phyloP scores from a whole-genome alignment of 306 rosid species.

The Quercus wislizeni region DNA sequence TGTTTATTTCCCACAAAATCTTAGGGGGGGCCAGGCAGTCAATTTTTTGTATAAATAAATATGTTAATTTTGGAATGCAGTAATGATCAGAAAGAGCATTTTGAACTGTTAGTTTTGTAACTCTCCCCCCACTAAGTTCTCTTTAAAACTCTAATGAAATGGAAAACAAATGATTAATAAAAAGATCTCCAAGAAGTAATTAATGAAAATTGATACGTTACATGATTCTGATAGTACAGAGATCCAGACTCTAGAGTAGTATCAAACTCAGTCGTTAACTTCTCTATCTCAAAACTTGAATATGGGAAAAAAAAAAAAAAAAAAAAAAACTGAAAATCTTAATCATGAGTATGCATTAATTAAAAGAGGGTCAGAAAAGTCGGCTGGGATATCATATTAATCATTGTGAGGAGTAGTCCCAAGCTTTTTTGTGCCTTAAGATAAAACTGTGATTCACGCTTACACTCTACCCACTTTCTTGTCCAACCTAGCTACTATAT shows the following conservation, averaged over 20 bases:
- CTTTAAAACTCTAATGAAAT: slow-evolving; percentile 15
- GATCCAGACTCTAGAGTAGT: not conserved
- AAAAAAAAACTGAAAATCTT: not conserved
- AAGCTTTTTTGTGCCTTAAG: slow-evolving; percentile 7
- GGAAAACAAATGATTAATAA: slow-evolving; percentile 8
- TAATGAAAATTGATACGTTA: slow-evolving; percentile 13
- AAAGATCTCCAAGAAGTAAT: not conserved
- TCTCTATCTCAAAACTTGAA: not conserved
- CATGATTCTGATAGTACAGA: not conserved
- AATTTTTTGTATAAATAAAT: not conserved
- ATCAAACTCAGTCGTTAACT: not conserved
- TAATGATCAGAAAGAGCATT: slow-evolving; percentile 1
- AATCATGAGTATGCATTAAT: not conserved
- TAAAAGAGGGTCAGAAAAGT: not conserved
- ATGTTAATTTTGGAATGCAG: not conserved
- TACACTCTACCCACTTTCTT: not conserved
- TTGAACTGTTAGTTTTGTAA: slow-evolving; percentile 1
- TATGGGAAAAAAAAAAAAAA: not conserved
- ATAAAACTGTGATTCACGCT: not conserved
- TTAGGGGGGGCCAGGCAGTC: too few species aligned
- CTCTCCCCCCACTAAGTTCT: slow-evolving; percentile 4
- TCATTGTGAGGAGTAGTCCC: slow-evolving; percentile 21
- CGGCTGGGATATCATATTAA: slow-evolving; percentile 4
- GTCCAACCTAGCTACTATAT: not conserved
- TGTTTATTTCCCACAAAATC: too few species aligned